Percentiles rank a stretch among this genome's conserved stretches.
Conservation (phyloP, 1,284 basidiomycete species). For the Hymenochaete sp. region DNA sequence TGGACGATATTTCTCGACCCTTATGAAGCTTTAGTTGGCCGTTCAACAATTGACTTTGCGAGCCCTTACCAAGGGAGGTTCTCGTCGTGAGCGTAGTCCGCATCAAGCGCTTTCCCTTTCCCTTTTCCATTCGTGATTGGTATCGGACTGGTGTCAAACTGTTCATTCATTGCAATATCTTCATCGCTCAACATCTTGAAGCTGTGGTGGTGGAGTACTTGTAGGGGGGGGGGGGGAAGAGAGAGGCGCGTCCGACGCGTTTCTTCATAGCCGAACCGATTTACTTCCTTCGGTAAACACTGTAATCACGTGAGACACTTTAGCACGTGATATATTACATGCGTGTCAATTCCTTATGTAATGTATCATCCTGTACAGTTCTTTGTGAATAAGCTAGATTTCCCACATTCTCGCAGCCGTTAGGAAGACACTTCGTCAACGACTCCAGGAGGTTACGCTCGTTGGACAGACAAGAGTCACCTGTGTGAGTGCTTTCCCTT, state of each 20-base stretch:
- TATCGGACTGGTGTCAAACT: slow-evolving; percentile 40
- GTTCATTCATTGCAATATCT: slow-evolving; percentile 46
- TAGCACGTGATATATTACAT: background rate
- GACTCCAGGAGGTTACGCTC: slow-evolving; percentile 76
- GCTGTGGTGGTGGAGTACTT: background rate
- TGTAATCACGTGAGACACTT: background rate
- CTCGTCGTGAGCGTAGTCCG: slow-evolving; percentile 41
- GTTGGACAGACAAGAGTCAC: slow-evolving; percentile 80
- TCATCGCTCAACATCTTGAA: slow-evolving; percentile 33
- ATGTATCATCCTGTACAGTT: too few relatives aligned
- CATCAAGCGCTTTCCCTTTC: slow-evolving; percentile 54
- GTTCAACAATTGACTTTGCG: background rate
- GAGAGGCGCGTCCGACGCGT: slow-evolving; percentile 3
- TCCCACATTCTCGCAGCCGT: slow-evolving; percentile 20
- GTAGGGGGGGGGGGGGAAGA: slow-evolving; percentile 16
- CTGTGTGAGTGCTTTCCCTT: slow-evolving; percentile 3
- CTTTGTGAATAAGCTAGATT: too few relatives aligned
- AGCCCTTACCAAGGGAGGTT: slow-evolving; percentile 61
- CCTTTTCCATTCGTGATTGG: slow-evolving; percentile 37
- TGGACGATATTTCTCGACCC: slow-evolving; percentile 96
- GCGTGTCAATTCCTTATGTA: background rate
- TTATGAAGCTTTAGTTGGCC: slow-evolving; percentile 26
- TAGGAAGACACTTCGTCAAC: slow-evolving; percentile 54
- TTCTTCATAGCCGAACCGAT: too few relatives aligned
- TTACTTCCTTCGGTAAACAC: too few relatives aligned